phyloP scores from a whole-genome alignment of 2,329 filamentous ascomycete genomes.

The Coleophoma cylindrospora region DNA sequence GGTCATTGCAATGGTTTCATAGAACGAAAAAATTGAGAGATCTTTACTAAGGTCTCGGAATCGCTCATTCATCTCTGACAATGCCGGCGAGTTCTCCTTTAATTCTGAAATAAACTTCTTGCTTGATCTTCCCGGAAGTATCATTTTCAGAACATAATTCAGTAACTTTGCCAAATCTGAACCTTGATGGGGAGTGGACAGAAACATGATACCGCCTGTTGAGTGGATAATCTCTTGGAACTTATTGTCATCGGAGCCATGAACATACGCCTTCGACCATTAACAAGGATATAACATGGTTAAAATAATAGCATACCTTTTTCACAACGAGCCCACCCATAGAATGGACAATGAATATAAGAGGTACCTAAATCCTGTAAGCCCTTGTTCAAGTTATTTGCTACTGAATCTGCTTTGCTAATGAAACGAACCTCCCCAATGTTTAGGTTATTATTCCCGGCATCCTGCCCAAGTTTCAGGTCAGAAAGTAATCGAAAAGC shows the following conservation, averaged over 20 bases:
- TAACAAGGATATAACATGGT: not conserved
- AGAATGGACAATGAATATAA: constrained; percentile 38
- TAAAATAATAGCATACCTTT: constrained; percentile 5
- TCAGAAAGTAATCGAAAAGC: constrained; percentile 22
- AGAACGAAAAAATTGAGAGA: constrained; percentile 37
- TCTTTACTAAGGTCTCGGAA: constrained; percentile 34
- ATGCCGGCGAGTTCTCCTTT: constrained; percentile 25
- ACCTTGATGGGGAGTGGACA: constrained; percentile 36
- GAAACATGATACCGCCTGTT: constrained; percentile 31
- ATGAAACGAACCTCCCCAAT: constrained; percentile 1
- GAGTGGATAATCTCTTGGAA: constrained; percentile 23
- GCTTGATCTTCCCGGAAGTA: constrained; percentile 19
- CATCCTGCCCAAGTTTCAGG: constrained; percentile 17
- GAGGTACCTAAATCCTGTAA: constrained; percentile 18
- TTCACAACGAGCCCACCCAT: constrained; percentile 37
- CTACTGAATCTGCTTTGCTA: not conserved
- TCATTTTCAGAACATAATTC: constrained; percentile 28
- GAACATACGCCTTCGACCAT: constrained; percentile 7
- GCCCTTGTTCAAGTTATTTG: not conserved
- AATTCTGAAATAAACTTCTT: constrained; percentile 35
- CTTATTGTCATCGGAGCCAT: constrained; percentile 18
- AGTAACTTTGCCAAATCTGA: constrained; percentile 31
- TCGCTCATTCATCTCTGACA: constrained; percentile 37
- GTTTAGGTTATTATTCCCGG: constrained; percentile 3
- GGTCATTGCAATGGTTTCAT: constrained; percentile 32